Evolutionary conservation across 2,329 filamentous ascomycete genomes (phyloP), one percentile per base, ranked within the genome.

Genomic region (Claviceps africana): DNA sequence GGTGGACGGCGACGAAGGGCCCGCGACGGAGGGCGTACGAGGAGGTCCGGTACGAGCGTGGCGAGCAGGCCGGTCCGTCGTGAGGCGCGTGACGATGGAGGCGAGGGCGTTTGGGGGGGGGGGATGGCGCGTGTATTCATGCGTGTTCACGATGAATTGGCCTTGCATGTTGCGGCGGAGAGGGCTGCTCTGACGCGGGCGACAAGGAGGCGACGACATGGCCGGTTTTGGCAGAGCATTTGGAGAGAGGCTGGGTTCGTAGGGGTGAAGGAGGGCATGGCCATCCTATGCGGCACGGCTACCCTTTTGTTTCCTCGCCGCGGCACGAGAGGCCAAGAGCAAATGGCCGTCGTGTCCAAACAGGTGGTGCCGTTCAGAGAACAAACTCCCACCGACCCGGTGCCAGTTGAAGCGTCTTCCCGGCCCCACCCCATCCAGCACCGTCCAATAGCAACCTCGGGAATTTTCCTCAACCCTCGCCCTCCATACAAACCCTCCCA

Each of bases 201-300:
- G 69, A 68, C 22, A 74, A 75, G 59, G 62, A 72, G 15, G 55
- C 56, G 1, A 61, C 64, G 1, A 65, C 74, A 21, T 56, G 57
- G 40, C 62, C 67, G 51, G 73, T 74, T 50, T 40, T 64, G 19
- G 19, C 53, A 57, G 30, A 53, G 61, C 35, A 59, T 61, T 6
- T 58, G 59, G 51, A 51, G 51, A 7, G 35, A 37, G 35, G 35
- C 35, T 7, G 35, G 35, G 35, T n/a, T 37, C 17, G 15, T 37
- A n/a, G 35, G 35, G n/a, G 35, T 37, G 35, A 35, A 25, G 25
- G 25, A 25, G 25, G 25, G 25, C 25, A 25, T 25, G 25, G 25
- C 25, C 5, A 25, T 25, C 25, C n/a, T n/a, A n/a, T n/a, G n/a
- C n/a, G n/a, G n/a, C n/a, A n/a, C n/a, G n/a, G n/a, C n/a, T n/a